These are phyloP conservation scores for Rhynchosporium graminicola DNA, from an alignment of 2,329 filamentous ascomycete species.

Conservation along the genomic window DNA sequence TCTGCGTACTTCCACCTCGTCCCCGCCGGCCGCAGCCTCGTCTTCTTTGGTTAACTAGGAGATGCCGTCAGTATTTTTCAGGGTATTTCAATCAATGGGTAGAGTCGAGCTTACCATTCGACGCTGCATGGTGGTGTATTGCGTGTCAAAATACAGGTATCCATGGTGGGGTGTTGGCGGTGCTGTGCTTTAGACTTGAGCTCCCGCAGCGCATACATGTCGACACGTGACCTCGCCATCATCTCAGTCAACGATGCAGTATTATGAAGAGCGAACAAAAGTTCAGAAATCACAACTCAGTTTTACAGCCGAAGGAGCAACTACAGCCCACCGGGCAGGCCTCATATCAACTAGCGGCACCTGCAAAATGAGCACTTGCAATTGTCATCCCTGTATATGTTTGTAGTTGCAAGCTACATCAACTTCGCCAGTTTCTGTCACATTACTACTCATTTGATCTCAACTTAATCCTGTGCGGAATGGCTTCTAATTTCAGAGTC, in stretches of 20 bases:
- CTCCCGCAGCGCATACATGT: conserved; percentile 6
- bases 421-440: conserved; percentile 11
- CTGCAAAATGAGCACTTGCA: conserved; percentile 10
- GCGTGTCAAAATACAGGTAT: neutral
- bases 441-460: conserved; percentile 2
- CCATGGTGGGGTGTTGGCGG: neutral
- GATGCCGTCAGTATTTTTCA: conserved; percentile 25
- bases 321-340: too few species aligned
- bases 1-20: conserved; percentile 90
- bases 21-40: conserved; percentile 69
- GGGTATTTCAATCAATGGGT: too few species aligned
- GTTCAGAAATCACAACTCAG: too few species aligned
- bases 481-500: conserved; percentile 17
- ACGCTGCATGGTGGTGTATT: conserved; percentile 24
- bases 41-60: conserved; percentile 85
- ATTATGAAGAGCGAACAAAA: too few species aligned
- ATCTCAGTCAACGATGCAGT: too few species aligned
- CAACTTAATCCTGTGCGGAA: conserved; percentile 12
- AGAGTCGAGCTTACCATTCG: conserved; percentile 17
- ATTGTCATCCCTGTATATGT: neutral
- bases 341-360: neutral
- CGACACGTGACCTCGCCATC: neutral
- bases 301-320: too few species aligned
- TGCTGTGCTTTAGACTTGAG: neutral
- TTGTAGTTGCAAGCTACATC: neutral